phyloP scores from a whole-genome alignment of 2,329 filamentous ascomycete genomes.

The Stemphylium lycopersici region DNA sequence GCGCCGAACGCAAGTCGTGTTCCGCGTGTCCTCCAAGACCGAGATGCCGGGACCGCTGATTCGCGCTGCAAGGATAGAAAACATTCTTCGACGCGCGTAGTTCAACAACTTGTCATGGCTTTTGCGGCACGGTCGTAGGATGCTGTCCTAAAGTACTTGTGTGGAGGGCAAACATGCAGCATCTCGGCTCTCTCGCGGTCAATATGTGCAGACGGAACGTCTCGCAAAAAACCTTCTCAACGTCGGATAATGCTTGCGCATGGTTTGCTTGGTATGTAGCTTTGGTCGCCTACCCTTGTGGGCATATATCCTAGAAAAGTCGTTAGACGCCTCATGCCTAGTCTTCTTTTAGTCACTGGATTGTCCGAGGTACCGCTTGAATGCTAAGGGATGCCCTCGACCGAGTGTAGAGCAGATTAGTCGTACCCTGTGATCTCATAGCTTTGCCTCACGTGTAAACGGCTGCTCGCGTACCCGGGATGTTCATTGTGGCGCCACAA shows the following conservation, averaged over 20 bases:
- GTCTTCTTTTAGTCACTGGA: background rate
- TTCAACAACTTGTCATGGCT: background rate
- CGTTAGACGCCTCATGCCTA: background rate
- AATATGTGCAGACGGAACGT: background rate
- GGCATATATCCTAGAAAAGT: background rate
- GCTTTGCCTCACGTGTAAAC: background rate
- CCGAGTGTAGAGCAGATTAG: background rate
- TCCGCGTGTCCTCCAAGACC: slow-evolving; percentile 26
- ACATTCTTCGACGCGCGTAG: slow-evolving; percentile 1
- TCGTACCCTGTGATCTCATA: background rate
- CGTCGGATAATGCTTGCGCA: background rate
- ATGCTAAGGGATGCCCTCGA: background rate
- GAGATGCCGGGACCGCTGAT: slow-evolving; percentile 5
- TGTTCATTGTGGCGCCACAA: background rate
- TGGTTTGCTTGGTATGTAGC: background rate
- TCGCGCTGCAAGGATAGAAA: slow-evolving; percentile 16
- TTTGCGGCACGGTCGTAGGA: background rate
- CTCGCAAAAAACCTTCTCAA: background rate
- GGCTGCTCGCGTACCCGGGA: background rate
- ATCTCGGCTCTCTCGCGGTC: background rate
- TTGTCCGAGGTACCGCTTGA: background rate
- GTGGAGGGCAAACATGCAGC: background rate
- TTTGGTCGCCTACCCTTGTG: background rate
- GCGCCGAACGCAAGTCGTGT: slow-evolving; percentile 14
- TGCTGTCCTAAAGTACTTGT: background rate